A percentile compares a stretch with the other conserved stretches of the same genome.
Conservation (phyloP, 2,329 filamentous ascomycete genomes). For the Westerdykella aurantiaca region DNA sequence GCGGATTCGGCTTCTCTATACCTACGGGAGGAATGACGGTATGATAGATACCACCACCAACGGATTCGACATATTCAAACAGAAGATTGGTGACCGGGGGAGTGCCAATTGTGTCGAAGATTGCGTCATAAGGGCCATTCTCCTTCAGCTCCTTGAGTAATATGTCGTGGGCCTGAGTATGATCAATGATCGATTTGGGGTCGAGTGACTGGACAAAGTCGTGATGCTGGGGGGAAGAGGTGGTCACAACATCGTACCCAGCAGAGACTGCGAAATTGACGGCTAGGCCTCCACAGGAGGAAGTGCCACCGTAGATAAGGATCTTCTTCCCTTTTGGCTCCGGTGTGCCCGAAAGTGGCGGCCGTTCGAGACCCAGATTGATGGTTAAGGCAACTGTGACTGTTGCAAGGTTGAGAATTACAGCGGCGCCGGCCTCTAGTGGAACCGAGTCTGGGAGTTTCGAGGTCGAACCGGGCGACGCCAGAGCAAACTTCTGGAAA, state of each 20-base stretch:
- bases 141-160: slow-evolving; percentile 15
- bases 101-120: slow-evolving; percentile 24
- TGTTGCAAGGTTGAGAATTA: slow-evolving; percentile 16
- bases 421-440: slow-evolving; percentile 10
- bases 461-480: slow-evolving; percentile 3
- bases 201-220: slow-evolving; percentile 27
- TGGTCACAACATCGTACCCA: slow-evolving; percentile 33
- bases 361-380: slow-evolving; percentile 5
- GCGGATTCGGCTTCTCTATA: slow-evolving; percentile 4
- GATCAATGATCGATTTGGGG: slow-evolving; percentile 21
- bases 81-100: slow-evolving; percentile 10
- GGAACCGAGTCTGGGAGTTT: slow-evolving; percentile 13
- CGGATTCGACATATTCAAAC: slow-evolving; percentile 8
- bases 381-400: slow-evolving; percentile 12
- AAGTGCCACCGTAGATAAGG: slow-evolving; percentile 32
- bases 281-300: slow-evolving; percentile 23
- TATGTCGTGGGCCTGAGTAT: slow-evolving; percentile 11
- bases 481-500: slow-evolving; percentile 21
- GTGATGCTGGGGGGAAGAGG: slow-evolving; percentile 26
- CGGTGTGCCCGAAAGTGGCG: slow-evolving; percentile 2
- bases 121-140: slow-evolving; percentile 21
- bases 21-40: slow-evolving; percentile 10
- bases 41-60: slow-evolving; percentile 10
- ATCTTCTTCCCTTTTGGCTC: slow-evolving; percentile 15
- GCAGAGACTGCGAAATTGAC: slow-evolving; percentile 21